Percentiles rank a stretch among this genome's conserved stretches.
Conservation (phyloP, 345 rosid species). For the Anastatica hierochuntica region DNA sequence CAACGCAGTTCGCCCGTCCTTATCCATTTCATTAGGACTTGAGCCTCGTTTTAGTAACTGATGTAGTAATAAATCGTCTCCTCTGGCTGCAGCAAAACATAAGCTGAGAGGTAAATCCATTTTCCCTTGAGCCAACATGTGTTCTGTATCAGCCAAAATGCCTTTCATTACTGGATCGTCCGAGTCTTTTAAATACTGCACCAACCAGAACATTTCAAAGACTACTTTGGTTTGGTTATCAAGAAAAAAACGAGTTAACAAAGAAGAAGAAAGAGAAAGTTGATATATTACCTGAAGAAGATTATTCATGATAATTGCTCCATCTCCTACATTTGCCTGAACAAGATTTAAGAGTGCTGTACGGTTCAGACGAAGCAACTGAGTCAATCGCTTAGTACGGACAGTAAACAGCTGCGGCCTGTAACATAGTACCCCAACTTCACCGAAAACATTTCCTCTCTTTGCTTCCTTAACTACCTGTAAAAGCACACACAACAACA, state of each 20-base stretch:
- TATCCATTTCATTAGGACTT: slow-evolving; percentile 59
- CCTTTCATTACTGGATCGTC: slow-evolving; percentile 49
- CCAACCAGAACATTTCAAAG: not conserved
- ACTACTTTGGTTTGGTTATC: too few relatives aligned
- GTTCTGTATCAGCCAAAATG: slow-evolving; percentile 55
- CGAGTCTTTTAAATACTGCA: slow-evolving; percentile 66
- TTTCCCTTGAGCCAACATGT: slow-evolving; percentile 65
- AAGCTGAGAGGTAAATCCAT: slow-evolving; percentile 74
- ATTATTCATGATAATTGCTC: slow-evolving; percentile 77
- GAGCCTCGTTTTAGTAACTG: slow-evolving; percentile 63
- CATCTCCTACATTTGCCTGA: slow-evolving; percentile 85
- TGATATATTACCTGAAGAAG: slow-evolving; percentile 59
- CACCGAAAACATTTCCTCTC: slow-evolving; percentile 69
- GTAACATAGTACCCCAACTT: slow-evolving; percentile 78
- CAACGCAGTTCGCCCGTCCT: slow-evolving; percentile 51
- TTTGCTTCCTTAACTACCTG: slow-evolving; percentile 62
- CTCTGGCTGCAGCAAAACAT: slow-evolving; percentile 75
- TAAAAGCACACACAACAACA: not conserved
- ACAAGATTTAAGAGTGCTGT: slow-evolving; percentile 57
- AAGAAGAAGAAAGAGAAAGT: not conserved
- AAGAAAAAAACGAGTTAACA: too few relatives aligned
- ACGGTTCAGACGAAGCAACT: slow-evolving; percentile 83
- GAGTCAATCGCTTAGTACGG: slow-evolving; percentile 71
- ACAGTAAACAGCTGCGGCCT: slow-evolving; percentile 81
- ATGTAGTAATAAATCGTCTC: slow-evolving; percentile 64